Evolutionary conservation across 2,329 filamentous ascomycete species (phyloP).

Genomic region (Sporothrix luriei): DNA sequence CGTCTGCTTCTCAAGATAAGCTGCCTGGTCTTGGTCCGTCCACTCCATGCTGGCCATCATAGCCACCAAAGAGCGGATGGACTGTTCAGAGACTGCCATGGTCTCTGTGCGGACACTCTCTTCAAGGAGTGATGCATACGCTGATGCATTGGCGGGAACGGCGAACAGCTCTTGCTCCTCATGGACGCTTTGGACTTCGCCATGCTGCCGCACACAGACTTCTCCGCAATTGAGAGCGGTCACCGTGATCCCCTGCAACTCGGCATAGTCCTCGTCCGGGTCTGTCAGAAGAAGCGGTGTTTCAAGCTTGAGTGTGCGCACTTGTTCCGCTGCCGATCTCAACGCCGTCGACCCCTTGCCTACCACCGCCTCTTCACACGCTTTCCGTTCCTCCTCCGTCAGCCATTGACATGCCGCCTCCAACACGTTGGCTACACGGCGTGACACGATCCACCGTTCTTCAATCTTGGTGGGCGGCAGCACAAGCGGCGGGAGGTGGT

Average conservation of each 20-base stretch:
- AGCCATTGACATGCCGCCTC: slow-evolving; percentile 20
- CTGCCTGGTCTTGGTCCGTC: slow-evolving; percentile 15
- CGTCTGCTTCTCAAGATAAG: not conserved
- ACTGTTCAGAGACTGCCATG: slow-evolving; percentile 28
- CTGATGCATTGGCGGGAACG: not conserved
- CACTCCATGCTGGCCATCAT: slow-evolving; percentile 17
- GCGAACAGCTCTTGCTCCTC: slow-evolving; percentile 13
- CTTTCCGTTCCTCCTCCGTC: not conserved
- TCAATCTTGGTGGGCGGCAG: slow-evolving; percentile 12
- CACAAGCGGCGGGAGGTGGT: slow-evolving; percentile 22
- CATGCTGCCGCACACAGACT: not conserved
- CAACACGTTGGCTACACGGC: slow-evolving; percentile 22
- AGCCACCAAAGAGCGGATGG: slow-evolving; percentile 4
- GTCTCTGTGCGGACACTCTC: slow-evolving; percentile 17
- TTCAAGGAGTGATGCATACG: slow-evolving; percentile 5
- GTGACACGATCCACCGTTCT: slow-evolving; percentile 31
- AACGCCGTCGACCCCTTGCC: not conserved
- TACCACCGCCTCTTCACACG: not conserved
- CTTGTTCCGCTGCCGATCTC: too few species aligned
- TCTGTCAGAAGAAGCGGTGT: slow-evolving; percentile 28
- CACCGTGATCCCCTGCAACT: not conserved
- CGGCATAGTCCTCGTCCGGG: slow-evolving; percentile 31
- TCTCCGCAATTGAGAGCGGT: not conserved
- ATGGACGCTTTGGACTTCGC: too few species aligned
- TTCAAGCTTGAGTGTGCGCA: slow-evolving; percentile 24